A percentile compares a stretch with the other conserved stretches of the same genome.
Conservation (phyloP, 2,329 filamentous ascomycete genomes). For the Lizonia empirigonia region DNA sequence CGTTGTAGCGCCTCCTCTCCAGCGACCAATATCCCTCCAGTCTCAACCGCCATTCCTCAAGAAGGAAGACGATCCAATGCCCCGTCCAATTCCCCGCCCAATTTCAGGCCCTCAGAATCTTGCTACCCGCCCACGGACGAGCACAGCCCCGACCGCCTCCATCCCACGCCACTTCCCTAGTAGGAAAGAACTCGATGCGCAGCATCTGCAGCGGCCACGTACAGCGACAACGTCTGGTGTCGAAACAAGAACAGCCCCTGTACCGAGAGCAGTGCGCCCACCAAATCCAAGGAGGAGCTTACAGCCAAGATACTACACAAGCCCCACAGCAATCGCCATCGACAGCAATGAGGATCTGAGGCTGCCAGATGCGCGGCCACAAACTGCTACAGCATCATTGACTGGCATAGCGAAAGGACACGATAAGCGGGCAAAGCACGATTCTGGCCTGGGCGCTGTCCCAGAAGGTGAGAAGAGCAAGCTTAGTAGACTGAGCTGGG, state of each 20-base stretch:
- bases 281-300: slow-evolving; percentile 10
- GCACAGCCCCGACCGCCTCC: slow-evolving; percentile 9
- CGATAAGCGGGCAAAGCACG: slow-evolving; percentile 8
- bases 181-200: slow-evolving; percentile 7
- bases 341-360: slow-evolving; percentile 9
- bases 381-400: neutral
- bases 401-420: neutral
- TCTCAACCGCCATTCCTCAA: neutral
- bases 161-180: slow-evolving; percentile 4
- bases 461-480: slow-evolving; percentile 4
- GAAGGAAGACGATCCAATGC: slow-evolving; percentile 1
- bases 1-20: neutral
- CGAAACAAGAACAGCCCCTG: neutral
- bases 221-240: slow-evolving; percentile 4
- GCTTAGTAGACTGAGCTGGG: slow-evolving; percentile 13
- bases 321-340: neutral
- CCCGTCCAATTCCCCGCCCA: slow-evolving; percentile 10
- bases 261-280: neutral
- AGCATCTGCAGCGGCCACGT: slow-evolving; percentile 7
- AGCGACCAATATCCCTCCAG: slow-evolving; percentile 2
- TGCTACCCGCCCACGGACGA: slow-evolving; percentile 7
- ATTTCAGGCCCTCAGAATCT: slow-evolving; percentile 3
- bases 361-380: neutral
- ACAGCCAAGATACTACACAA: slow-evolving; percentile 26
- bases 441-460: slow-evolving; percentile 6